Evolutionary conservation across 352 stramenopile genomes (phyloP), one percentile per base, ranked within the genome.

Genomic region (Globisporangium uncinulatum): DNA sequence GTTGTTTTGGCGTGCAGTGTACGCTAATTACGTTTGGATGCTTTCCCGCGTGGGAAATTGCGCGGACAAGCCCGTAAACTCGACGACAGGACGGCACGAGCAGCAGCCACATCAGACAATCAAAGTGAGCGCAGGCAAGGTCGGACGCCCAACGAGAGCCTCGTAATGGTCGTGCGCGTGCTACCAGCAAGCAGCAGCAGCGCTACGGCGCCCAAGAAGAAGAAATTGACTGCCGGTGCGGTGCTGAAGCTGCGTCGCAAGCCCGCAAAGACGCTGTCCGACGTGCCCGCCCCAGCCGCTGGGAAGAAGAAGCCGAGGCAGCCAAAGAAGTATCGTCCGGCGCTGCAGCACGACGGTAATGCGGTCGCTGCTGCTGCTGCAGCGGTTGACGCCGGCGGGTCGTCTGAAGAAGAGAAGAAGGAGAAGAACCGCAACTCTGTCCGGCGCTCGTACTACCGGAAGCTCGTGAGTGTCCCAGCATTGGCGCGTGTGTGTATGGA

Each of bases 381-480:
- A 34, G 31, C 45, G 45, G 31, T 32, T 10, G 45, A 17, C 17
- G 7, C 20, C 20, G 39, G 55, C 10, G 43, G 20, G 31, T 54
- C 48, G 31, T 62, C 63, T 17, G 72, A 77, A 20, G 72, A 79
- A 43, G 11, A 75, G 36, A 82, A 79, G 58, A 74, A 74, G 39
- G 72, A 76, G 62, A 82, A 82, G 62, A 82, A 82, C 50, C 70
- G 72, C 53, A 74, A 82, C 58, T 82, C 72, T 34, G 70, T 81
- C 53, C 74, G 74, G 43, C 72, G 72, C 49, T 79, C 70, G 51
- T 81, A 79, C 61, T 81, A 81, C 54, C 64, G 72, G 45, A 81
- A 81, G 43, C 69, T 81, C 58, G 72, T 79, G 64, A 54, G 67
- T 65, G 8, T 14, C n/a, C n/a, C n/a, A n/a, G n/a, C n/a, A n/a